Evolutionary conservation across 768 basidiomycete genomes (phyloP).

Genomic region (Clavulina sp.): DNA sequence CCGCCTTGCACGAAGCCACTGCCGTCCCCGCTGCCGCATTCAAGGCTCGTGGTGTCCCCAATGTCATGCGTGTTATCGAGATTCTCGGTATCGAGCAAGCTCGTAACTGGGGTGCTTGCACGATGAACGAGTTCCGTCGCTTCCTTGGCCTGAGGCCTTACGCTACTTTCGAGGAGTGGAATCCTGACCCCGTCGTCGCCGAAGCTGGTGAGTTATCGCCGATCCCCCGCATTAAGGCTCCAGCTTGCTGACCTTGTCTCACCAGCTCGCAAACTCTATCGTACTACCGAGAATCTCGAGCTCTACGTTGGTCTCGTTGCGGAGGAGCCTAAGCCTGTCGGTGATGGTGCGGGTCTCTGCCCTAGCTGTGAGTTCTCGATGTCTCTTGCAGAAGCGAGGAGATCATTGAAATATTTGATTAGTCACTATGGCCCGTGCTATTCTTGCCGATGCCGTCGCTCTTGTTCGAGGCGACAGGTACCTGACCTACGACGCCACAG

Average conservation of each 20-base stretch:
- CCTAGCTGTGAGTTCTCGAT: conserved; percentile 34
- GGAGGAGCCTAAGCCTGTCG: conserved; percentile 55
- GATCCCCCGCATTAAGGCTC: not conserved
- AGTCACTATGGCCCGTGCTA: conserved; percentile 65
- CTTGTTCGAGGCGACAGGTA: conserved; percentile 72
- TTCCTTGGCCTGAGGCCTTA: conserved; percentile 65
- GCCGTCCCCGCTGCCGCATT: conserved; percentile 8
- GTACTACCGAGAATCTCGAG: conserved; percentile 57
- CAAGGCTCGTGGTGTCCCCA: conserved; percentile 10
- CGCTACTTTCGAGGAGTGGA: conserved; percentile 63
- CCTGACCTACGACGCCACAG: conserved; percentile 71
- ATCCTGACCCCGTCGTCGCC: conserved; percentile 46
- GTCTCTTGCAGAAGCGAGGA: not conserved
- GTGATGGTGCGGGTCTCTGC: conserved; percentile 69
- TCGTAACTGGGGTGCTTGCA: conserved; percentile 10
- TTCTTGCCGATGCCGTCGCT: conserved; percentile 69
- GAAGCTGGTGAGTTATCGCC: not conserved
- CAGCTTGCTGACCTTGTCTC: too few relatives aligned
- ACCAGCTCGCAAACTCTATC: conserved; percentile 35
- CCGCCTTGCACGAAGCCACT: conserved; percentile 9
- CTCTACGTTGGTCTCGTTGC: conserved; percentile 69
- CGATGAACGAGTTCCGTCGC: conserved; percentile 71
- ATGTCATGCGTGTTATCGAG: conserved; percentile 12
- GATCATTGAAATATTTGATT: not conserved
- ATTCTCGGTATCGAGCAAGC: conserved; percentile 11